Evolutionary conservation across 208 protist genomes (phyloP), one percentile per base, ranked within the genome.

Genomic region (Strigomonas culicis): DNA sequence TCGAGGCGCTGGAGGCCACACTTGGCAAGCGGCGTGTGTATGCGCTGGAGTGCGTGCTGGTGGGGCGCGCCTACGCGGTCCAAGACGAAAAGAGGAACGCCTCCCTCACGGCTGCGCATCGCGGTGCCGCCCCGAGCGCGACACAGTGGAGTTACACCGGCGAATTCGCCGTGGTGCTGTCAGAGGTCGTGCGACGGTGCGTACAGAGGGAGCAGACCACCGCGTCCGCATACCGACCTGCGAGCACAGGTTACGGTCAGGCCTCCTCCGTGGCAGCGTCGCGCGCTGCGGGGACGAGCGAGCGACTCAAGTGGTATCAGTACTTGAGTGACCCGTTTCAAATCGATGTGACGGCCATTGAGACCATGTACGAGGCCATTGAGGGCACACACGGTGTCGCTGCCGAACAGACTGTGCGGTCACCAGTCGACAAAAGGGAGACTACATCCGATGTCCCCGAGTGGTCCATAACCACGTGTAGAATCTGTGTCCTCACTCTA

Each of bases 1-100:
- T 92, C 22, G 77, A 88, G 63, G 70, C 79, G 8, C 59, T 88
- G 41, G 68, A 83, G 57, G 74, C 80, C 1, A 74, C 79, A 11
- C n/a, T 88, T 1, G 77, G 82, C 7, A 58, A 51, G n/a, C 63
- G 79, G 7, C 60, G 53, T 25, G 69, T 77, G 17, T 68, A 66
- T 8, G 57, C 32, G 1, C 27, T 92, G 22, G 82, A 92, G 62
- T 92, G 79, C 65, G 70, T 74, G 36, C 59, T 86, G 19, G 43
- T 81, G 27, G 21, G 46, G 21, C 71, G 72, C 28, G 59, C 74
- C 17, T 88, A 74, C 75, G 57, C 49, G 32, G 49, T 51, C 31
- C 46, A 31, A 31, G 68, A 39, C 39, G 19, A 21, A 0, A 24
- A 6, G 1, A 39, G 44, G 27, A 17, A 8, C 0, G 3, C 2